A percentile compares a stretch with the other conserved stretches of the same genome.
These are phyloP conservation scores for Fraxinus velutina DNA, from an alignment of 305 asterid species.

Conservation along the genomic window DNA sequence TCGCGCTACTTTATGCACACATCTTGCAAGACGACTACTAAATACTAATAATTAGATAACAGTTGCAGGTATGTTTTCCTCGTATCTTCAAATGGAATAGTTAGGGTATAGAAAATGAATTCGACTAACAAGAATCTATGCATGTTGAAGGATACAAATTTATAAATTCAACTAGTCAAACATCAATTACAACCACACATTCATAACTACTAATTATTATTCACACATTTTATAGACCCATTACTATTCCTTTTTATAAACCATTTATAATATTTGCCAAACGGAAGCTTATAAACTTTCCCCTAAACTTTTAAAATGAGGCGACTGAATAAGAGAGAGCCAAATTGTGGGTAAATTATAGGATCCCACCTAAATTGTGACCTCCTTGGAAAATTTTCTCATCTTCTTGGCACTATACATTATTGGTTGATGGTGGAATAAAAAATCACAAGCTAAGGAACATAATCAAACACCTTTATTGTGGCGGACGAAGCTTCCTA, in stretches of 20 bases:
- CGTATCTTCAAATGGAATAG: background rate
- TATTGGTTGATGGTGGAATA: background rate
- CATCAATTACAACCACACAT: background rate
- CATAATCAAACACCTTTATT: background rate
- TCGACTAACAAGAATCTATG: background rate
- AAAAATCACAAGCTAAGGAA: slow-evolving; percentile 32
- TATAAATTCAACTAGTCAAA: background rate
- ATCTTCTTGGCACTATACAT: background rate
- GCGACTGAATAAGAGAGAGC: background rate
- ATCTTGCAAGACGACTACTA: background rate
- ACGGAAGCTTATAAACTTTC: background rate
- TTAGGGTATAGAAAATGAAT: background rate
- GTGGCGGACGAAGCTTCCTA: slow-evolving; percentile 29
- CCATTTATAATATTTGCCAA: background rate
- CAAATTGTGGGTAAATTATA: background rate
- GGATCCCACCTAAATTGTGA: background rate
- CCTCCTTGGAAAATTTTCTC: background rate
- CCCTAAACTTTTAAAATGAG: background rate
- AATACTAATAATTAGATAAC: background rate
- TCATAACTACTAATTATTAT: background rate
- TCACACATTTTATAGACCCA: background rate
- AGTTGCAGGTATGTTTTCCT: background rate
- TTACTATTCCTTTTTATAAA: background rate
- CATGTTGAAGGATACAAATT: background rate
- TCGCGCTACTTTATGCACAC: background rate